A percentile compares a stretch with the other conserved stretches of the same genome.
These are phyloP conservation scores for Jasminum sambac DNA, from an alignment of 257 asterid species.

Conservation along the genomic window DNA sequence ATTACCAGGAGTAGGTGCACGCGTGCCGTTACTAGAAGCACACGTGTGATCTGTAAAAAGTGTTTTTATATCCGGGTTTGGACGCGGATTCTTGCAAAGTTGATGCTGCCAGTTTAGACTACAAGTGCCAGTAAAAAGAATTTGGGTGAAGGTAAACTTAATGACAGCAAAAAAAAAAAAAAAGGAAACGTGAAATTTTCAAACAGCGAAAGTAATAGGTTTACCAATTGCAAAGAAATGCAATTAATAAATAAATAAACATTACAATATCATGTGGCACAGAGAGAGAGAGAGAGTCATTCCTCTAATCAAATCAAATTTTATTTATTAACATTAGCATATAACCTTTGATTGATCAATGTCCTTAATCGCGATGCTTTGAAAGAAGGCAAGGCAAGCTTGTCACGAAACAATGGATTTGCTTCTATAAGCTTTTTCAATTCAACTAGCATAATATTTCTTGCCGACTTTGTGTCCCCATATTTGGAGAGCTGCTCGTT, in stretches of 20 bases:
- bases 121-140: conserved; percentile 34
- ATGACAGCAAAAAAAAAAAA: conserved; percentile 2
- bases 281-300: neutral
- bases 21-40: conserved; percentile 73
- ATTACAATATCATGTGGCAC: neutral
- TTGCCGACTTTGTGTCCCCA: conserved; percentile 92
- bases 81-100: conserved; percentile 95
- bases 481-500: conserved; percentile 96
- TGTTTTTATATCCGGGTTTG: conserved; percentile 93
- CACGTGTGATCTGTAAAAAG: conserved; percentile 86
- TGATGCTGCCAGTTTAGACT: conserved; percentile 99
- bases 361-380: conserved; percentile 91
- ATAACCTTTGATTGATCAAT: conserved; percentile 85
- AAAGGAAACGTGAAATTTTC: neutral
- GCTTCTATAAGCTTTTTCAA: conserved; percentile 91
- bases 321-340: conserved; percentile 18
- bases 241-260: neutral
- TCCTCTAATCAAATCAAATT: conserved; percentile 18
- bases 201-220: conserved; percentile 13
- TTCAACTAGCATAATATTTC: conserved; percentile 85
- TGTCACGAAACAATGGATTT: conserved; percentile 88
- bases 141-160: conserved; percentile 20
- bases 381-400: conserved; percentile 75
- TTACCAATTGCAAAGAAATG: conserved; percentile 13
- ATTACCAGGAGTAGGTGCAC: conserved; percentile 68